A percentile compares a stretch with the other conserved stretches of the same genome.
Evolutionary conservation across 192 early-diverging fungal species (phyloP).

Genomic region (Podila epicladia): DNA sequence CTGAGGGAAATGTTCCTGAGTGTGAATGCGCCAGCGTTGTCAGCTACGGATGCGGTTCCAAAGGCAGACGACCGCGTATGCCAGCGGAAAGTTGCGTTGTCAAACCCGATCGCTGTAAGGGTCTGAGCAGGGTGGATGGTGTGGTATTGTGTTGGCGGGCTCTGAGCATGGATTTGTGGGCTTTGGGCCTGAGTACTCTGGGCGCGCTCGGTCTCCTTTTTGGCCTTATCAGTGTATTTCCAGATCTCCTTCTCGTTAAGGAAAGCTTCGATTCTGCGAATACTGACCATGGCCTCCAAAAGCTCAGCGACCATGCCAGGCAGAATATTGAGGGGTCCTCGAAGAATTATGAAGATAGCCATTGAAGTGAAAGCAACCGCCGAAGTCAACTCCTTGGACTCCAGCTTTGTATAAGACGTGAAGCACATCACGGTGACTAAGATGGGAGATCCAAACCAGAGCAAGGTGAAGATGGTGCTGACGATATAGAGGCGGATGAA

Average conservation of each 20-base stretch:
- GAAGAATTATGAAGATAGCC: slow-evolving; percentile 66
- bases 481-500: slow-evolving; percentile 48
- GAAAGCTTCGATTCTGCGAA: slow-evolving; percentile 75
- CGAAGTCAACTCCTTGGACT: slow-evolving; percentile 67
- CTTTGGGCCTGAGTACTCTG: background rate
- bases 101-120: slow-evolving; percentile 27
- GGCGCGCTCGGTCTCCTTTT: background rate
- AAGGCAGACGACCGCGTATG: slow-evolving; percentile 14
- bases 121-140: background rate
- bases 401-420: slow-evolving; percentile 64
- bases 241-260: slow-evolving; percentile 80
- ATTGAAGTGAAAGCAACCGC: slow-evolving; percentile 75
- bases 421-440: slow-evolving; percentile 70
- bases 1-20: slow-evolving; percentile 55
- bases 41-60: background rate
- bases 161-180: background rate
- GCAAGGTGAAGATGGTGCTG: slow-evolving; percentile 40
- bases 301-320: slow-evolving; percentile 49
- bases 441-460: slow-evolving; percentile 59
- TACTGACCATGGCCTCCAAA: slow-evolving; percentile 50
- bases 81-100: slow-evolving; percentile 35
- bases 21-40: slow-evolving; percentile 50
- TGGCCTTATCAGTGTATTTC: slow-evolving; percentile 36
- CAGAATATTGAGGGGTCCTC: slow-evolving; percentile 55
- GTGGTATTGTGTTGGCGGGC: background rate